Conservation (phyloP, 177 flowering plant species). For the Vitis hybrid region DNA sequence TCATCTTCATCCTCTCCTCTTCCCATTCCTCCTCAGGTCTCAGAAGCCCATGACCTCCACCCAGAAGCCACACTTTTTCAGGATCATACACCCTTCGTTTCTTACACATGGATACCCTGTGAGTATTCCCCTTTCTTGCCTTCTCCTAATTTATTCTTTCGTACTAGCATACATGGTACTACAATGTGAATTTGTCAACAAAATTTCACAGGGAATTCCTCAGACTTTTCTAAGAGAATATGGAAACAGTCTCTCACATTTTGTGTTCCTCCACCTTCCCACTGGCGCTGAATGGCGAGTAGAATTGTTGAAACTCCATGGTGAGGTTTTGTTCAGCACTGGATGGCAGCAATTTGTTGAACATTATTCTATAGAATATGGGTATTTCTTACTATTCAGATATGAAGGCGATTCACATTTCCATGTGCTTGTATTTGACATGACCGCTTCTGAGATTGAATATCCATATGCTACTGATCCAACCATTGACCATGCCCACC, state of each 20-base stretch:
- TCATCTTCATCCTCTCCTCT: too few relatives aligned
- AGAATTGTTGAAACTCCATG: constrained; percentile 1
- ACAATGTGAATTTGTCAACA: too few relatives aligned
- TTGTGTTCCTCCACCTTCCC: constrained; percentile 3
- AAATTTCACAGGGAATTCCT: constrained; percentile 6
- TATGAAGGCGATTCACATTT: constrained; percentile 12
- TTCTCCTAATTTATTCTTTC: not conserved
- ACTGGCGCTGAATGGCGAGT: constrained; percentile 5
- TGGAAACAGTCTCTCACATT: not conserved
- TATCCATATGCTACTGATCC: constrained; percentile 5
- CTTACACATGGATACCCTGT: not conserved
- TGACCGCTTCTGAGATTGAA: constrained; percentile 13
- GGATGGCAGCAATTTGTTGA: constrained; percentile 17
- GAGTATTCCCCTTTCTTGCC: not conserved
- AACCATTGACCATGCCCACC: too few relatives aligned
- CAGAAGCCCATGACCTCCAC: too few relatives aligned
- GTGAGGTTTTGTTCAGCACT: constrained; percentile 10
- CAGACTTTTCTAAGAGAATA: constrained; percentile 3
- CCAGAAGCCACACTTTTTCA: not conserved
- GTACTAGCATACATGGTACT: too few relatives aligned
- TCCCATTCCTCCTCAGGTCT: too few relatives aligned
- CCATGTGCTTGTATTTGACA: constrained; percentile 21
- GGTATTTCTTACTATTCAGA: constrained; percentile 13
- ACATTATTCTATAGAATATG: constrained; percentile 6
- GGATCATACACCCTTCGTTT: not conserved